A percentile compares a stretch with the other conserved stretches of the same genome.
These are phyloP conservation scores for Chrysoporthe cubensis DNA, from an alignment of 2,329 filamentous ascomycete species.

Conservation along the genomic window DNA sequence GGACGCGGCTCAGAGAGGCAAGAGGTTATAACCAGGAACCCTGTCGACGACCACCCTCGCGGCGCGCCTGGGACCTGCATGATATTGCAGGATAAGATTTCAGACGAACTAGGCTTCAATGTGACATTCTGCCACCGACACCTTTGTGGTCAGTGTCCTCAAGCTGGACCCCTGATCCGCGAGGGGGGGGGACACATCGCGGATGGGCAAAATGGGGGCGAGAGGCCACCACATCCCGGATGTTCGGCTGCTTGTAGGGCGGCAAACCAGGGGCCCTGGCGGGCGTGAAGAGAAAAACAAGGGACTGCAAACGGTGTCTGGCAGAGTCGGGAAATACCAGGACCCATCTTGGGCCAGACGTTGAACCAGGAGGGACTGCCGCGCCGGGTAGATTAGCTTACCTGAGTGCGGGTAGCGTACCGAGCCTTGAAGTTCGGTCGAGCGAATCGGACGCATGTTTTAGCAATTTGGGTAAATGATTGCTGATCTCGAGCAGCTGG, in stretches of 20 bases:
- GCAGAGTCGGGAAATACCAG: conserved; percentile 9
- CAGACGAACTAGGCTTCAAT: neutral
- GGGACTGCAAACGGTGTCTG: neutral
- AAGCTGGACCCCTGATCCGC: neutral
- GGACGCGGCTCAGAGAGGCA: conserved; percentile 9
- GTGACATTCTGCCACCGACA: conserved; percentile 2
- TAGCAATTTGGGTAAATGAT: neutral
- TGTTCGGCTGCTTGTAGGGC: neutral
- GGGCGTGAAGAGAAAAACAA: neutral
- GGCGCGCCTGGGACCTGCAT: neutral
- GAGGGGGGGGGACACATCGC: neutral
- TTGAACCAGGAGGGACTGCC: conserved; percentile 4
- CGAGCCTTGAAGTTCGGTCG: conserved; percentile 5
- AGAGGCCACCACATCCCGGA: neutral
- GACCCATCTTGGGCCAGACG: conserved; percentile 1
- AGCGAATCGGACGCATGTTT: conserved; percentile 1
- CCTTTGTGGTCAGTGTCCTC: neutral
- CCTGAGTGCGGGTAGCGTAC: conserved; percentile 15
- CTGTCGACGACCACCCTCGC: neutral
- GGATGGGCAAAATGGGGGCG: conserved; percentile 14
- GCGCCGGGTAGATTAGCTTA: neutral
- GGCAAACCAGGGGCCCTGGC: neutral
- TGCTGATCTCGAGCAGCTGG: conserved; percentile 1
- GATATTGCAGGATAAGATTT: conserved; percentile 18
- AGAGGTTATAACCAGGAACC: conserved; percentile 6